Evolutionary conservation across 2,329 filamentous ascomycete species (phyloP).

Genomic region (Aspergillus sp.): DNA sequence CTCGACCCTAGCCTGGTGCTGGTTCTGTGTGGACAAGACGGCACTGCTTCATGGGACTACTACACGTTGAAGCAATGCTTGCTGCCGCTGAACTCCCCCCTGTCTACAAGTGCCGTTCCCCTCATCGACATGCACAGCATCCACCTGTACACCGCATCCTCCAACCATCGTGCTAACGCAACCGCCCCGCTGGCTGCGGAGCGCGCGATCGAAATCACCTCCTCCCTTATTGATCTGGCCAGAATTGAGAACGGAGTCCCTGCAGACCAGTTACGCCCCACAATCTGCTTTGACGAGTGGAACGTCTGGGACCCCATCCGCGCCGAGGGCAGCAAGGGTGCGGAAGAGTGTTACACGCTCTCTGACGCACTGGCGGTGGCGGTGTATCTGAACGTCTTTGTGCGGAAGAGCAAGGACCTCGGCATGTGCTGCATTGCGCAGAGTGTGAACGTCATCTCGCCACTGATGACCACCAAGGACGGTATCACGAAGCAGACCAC

Average conservation of each 20-base stretch:
- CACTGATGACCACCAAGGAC: slow-evolving; percentile 66
- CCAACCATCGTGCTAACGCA: slow-evolving; percentile 54
- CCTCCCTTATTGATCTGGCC: slow-evolving; percentile 68
- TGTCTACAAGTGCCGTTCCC: slow-evolving; percentile 37
- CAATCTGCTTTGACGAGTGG: slow-evolving; percentile 82
- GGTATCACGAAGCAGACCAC: slow-evolving; percentile 69
- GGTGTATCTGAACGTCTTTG: slow-evolving; percentile 73
- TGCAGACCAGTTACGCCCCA: slow-evolving; percentile 58
- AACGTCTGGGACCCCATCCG: slow-evolving; percentile 76
- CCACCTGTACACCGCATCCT: slow-evolving; percentile 69
- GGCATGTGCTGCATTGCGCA: slow-evolving; percentile 80
- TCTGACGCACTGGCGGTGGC: slow-evolving; percentile 73
- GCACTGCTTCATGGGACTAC: slow-evolving; percentile 68
- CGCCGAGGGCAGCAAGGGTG: slow-evolving; percentile 68
- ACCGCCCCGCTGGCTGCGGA: slow-evolving; percentile 68
- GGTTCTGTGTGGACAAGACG: slow-evolving; percentile 73
- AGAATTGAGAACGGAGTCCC: slow-evolving; percentile 63
- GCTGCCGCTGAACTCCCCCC: slow-evolving; percentile 43
- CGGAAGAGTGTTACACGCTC: slow-evolving; percentile 71
- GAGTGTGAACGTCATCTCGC: slow-evolving; percentile 73
- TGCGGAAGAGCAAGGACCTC: slow-evolving; percentile 67
- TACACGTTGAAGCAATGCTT: slow-evolving; percentile 70
- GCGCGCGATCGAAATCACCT: slow-evolving; percentile 69
- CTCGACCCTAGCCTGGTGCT: slow-evolving; percentile 64
- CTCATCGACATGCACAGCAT: slow-evolving; percentile 79